Conservation (phyloP, 805 yeast genomes). For the Teunomyces panamensis region DNA sequence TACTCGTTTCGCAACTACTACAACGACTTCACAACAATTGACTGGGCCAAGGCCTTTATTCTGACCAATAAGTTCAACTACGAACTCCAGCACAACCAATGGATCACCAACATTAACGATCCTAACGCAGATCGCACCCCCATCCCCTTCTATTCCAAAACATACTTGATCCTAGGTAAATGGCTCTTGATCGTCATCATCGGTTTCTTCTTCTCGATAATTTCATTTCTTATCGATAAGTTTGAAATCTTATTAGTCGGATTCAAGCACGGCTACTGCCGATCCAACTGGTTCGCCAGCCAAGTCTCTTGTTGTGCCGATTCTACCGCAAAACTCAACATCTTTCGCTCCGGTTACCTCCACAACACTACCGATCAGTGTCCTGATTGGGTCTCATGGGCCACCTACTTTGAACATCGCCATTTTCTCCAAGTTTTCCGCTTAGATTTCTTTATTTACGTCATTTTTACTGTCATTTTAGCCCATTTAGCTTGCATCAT, state of each 20-base stretch:
- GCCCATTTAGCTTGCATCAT: slow-evolving; percentile 45
- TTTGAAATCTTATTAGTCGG: slow-evolving; percentile 49
- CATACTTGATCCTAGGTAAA: slow-evolving; percentile 40
- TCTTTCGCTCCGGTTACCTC: slow-evolving; percentile 21
- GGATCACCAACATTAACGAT: slow-evolving; percentile 11
- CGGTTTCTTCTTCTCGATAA: slow-evolving; percentile 44
- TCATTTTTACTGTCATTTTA: slow-evolving; percentile 34
- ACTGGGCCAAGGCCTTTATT: slow-evolving; percentile 53
- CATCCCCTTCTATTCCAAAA: slow-evolving; percentile 20
- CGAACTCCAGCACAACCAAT: slow-evolving; percentile 31
- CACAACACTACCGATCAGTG: slow-evolving; percentile 7
- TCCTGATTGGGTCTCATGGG: slow-evolving; percentile 46
- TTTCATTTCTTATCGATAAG: slow-evolving; percentile 49
- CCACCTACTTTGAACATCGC: slow-evolving; percentile 21
- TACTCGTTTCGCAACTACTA: slow-evolving; percentile 38
- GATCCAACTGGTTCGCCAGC: slow-evolving; percentile 40
- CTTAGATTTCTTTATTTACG: slow-evolving; percentile 36
- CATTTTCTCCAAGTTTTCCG: slow-evolving; percentile 8
- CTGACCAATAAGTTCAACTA: slow-evolving; percentile 41
- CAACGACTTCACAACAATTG: slow-evolving; percentile 61
- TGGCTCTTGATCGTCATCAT: slow-evolving; percentile 50
- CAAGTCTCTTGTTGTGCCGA: slow-evolving; percentile 41
- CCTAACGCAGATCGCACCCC: neutral
- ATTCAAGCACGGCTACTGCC: slow-evolving; percentile 51
- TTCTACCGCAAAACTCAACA: slow-evolving; percentile 9